Conservation (phyloP, 1,284 basidiomycete species). For the Ceratobasidium sp. region DNA sequence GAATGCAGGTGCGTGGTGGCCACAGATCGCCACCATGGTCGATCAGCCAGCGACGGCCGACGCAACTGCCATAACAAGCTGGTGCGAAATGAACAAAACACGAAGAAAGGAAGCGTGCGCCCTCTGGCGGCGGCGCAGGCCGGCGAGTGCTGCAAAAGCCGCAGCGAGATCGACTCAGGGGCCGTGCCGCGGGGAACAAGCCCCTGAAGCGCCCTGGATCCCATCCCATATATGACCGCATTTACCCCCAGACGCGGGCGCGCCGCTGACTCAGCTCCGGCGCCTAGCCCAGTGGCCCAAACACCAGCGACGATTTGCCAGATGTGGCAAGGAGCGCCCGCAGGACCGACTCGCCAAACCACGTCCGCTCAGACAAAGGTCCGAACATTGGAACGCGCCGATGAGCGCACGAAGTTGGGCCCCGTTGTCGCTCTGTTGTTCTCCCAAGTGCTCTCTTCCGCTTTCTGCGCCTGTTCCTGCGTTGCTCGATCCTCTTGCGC, state of each 20-base stretch:
- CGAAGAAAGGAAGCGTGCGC: constrained; percentile 3
- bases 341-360: constrained; percentile 34
- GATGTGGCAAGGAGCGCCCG: constrained; percentile 35
- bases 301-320: constrained; percentile 38
- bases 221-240: constrained; percentile 22
- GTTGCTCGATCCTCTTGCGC: constrained; percentile 13
- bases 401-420: constrained; percentile 37
- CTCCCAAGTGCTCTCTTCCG: neutral
- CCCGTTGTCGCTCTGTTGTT: constrained; percentile 25
- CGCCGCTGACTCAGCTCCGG: constrained; percentile 2
- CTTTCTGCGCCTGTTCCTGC: constrained; percentile 25
- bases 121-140: constrained; percentile 19
- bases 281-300: constrained; percentile 29
- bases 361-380: constrained; percentile 36
- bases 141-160: constrained; percentile 21
- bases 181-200: constrained; percentile 25
- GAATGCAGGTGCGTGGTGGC: constrained; percentile 27
- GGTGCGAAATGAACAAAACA: neutral
- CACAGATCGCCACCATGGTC: constrained; percentile 31
- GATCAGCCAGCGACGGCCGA: constrained; percentile 6
- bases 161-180: constrained; percentile 22
- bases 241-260: constrained; percentile 9
- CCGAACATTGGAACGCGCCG: constrained; percentile 36
- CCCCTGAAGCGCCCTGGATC: constrained; percentile 15
- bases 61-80: constrained; percentile 20